Conservation (phyloP, 768 basidiomycete species). For the Phanerochaete carnosa region DNA sequence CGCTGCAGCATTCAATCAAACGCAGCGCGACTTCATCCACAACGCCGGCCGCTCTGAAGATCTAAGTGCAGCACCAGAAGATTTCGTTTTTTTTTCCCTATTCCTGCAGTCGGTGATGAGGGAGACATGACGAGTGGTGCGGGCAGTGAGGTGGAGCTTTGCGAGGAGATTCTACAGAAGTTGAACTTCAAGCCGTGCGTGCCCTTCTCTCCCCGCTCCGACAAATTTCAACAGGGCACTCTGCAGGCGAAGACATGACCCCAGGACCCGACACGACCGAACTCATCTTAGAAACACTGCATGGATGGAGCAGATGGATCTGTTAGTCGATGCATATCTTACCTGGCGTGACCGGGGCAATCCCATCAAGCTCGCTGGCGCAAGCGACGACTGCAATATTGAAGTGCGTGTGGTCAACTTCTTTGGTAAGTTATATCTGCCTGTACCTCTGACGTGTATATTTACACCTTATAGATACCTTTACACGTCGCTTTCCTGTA, state of each 20-base stretch:
- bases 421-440: background rate
- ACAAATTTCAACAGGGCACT: background rate
- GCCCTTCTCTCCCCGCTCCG: background rate
- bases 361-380: too few species aligned
- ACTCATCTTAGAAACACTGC: background rate
- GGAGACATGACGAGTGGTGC: background rate
- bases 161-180: background rate
- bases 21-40: background rate
- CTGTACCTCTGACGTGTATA: background rate
- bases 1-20: background rate
- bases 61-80: background rate
- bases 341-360: background rate
- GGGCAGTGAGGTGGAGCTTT: background rate
- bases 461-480: background rate
- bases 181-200: background rate
- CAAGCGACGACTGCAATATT: background rate
- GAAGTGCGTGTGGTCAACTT: background rate
- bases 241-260: background rate
- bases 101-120: constrained; percentile 4
- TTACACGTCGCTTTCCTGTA: background rate
- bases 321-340: background rate
- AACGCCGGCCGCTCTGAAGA: background rate
- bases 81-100: background rate
- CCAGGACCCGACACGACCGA: background rate
- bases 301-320: background rate